Conservation (phyloP, 768 basidiomycete species). For the Tylopilus cervinicoccineus region DNA sequence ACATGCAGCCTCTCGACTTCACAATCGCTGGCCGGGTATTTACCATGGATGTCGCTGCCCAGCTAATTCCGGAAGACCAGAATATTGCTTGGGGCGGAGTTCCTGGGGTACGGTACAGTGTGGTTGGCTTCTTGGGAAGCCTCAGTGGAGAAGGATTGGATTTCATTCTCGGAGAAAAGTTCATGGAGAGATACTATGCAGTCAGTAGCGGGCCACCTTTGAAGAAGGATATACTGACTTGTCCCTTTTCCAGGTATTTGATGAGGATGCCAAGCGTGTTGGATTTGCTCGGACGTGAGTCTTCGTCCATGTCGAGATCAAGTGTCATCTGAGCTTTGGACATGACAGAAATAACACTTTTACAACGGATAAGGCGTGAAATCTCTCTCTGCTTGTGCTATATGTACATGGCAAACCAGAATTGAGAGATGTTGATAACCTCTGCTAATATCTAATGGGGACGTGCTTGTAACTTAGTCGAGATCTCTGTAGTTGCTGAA, state of each 20-base stretch:
- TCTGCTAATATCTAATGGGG: too few species aligned
- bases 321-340: not conserved
- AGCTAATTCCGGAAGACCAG: conserved; percentile 15
- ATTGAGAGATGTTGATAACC: not conserved
- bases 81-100: conserved; percentile 14
- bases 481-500: too few species aligned
- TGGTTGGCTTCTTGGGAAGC: not conserved
- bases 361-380: conserved; percentile 1
- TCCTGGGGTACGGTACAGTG: conserved; percentile 10
- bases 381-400: not conserved
- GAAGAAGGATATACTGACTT: not conserved
- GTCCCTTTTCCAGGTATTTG: conserved; percentile 15
- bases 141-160: not conserved
- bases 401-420: not conserved
- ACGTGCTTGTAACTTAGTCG: too few species aligned
- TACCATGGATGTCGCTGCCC: conserved; percentile 19
- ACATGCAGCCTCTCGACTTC: conserved; percentile 17
- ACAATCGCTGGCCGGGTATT: conserved; percentile 5
- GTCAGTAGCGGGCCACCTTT: not conserved
- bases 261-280: conserved; percentile 15
- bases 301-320: not conserved
- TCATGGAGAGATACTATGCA: conserved; percentile 4
- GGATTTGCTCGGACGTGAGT: conserved; percentile 25
- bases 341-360: conserved; percentile 20
- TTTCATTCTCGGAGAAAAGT: not conserved